These are phyloP conservation scores for Priceomyces haplophilus DNA, from an alignment of 805 yeast species.

Conservation along the genomic window DNA sequence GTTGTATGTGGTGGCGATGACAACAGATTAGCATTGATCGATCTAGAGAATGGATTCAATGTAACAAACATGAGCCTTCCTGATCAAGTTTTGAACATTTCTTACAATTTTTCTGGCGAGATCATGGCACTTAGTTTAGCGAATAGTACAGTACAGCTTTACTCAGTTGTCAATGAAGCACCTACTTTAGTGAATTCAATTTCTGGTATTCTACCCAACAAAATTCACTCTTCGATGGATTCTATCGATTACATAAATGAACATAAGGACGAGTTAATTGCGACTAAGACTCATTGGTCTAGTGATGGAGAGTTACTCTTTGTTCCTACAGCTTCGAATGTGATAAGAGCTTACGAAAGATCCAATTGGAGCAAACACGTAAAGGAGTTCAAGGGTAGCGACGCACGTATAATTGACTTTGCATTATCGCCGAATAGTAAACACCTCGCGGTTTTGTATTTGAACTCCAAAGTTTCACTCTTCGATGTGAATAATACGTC, in stretches of 20 bases:
- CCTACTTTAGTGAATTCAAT: constrained; percentile 52
- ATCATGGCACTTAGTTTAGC: constrained; percentile 55
- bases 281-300: constrained; percentile 66
- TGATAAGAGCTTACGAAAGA: constrained; percentile 46
- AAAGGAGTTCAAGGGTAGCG: constrained; percentile 13
- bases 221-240: constrained; percentile 30
- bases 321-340: constrained; percentile 52
- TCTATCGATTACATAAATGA: constrained; percentile 40
- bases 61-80: constrained; percentile 35
- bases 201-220: constrained; percentile 37
- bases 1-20: constrained; percentile 67
- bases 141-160: constrained; percentile 57
- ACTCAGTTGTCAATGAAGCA: constrained; percentile 51
- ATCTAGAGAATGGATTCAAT: constrained; percentile 28
- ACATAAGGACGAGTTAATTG: constrained; percentile 41
- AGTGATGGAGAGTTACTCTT: constrained; percentile 68
- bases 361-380: constrained; percentile 27
- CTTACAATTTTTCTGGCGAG: constrained; percentile 58
- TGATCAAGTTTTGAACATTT: constrained; percentile 55
- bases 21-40: constrained; percentile 50
- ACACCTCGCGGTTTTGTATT: constrained; percentile 55
- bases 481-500: constrained; percentile 47
- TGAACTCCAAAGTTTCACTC: constrained; percentile 49
- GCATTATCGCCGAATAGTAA: constrained; percentile 62
- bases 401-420: constrained; percentile 43